Percentiles rank a stretch among this genome's conserved stretches.
These are phyloP conservation scores for Neckera pumila DNA, from an alignment of 225 moss, liverwort and hornwort species.

Conservation along the genomic window DNA sequence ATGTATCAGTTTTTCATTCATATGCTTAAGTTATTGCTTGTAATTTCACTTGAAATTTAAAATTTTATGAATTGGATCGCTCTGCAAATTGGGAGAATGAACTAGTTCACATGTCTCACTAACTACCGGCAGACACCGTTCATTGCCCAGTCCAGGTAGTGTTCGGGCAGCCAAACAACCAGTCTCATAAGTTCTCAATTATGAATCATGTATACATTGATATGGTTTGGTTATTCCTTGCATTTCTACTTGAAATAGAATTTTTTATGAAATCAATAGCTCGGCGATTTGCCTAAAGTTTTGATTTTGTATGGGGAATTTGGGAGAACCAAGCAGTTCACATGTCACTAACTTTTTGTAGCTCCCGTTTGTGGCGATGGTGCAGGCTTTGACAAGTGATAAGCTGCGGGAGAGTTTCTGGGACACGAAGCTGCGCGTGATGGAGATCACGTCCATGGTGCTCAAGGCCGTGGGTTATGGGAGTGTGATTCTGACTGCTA, in stretches of 20 bases:
- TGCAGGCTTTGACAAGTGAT: constrained; percentile 16
- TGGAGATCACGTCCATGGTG: constrained; percentile 68
- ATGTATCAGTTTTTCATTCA: background rate
- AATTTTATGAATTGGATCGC: background rate
- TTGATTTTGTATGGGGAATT: background rate
- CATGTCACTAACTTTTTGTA: background rate
- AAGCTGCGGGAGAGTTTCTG: constrained; percentile 39
- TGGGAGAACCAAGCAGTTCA: background rate
- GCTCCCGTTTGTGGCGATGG: background rate
- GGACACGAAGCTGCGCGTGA: constrained; percentile 71
- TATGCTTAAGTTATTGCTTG: background rate
- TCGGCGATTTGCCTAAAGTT: background rate
- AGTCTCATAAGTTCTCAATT: too few relatives aligned
- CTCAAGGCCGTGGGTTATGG: constrained; percentile 83
- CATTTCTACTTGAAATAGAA: background rate
- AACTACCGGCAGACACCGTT: background rate
- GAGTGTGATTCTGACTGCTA: constrained; percentile 52
- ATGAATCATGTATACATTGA: too few relatives aligned
- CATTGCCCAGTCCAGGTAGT: background rate
- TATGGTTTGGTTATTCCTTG: background rate
- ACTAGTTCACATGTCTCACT: background rate
- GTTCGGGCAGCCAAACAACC: background rate
- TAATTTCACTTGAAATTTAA: background rate
- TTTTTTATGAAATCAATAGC: too few relatives aligned
- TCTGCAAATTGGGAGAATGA: background rate